Base-by-base conservation (phyloP, 2,329 filamentous ascomycete species). In the Aspergillus melleus region DNA sequence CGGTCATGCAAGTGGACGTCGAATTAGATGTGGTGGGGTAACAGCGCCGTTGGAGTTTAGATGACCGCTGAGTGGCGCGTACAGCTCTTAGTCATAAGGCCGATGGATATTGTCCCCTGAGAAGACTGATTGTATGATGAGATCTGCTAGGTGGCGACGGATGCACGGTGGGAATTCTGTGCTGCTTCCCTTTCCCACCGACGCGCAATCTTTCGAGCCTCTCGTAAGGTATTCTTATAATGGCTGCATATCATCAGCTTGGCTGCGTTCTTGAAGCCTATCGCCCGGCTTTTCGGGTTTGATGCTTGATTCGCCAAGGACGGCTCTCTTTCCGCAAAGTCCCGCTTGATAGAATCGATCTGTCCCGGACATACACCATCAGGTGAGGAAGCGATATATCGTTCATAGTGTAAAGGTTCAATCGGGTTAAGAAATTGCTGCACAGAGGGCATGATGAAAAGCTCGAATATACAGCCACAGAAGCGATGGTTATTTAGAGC, bases 381-480 rank as follows among this genome's bases (percentile, higher is more conserved):
- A 49, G 49, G 49, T 14, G 32, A 57, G 32, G 49, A 57, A 19
- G 12, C n/a, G 26, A 57, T 57, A 75, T 36, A 61, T 49, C 46
- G 30, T 32, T 32, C 30, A 32, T 32, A 8, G 30, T 32, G 30
- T 32, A 32, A 32, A 32, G 30, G 30, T 11, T 32, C 5, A 4
- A 32, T 32, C 11, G 30, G 8, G 11, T 32, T 32, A 8, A 32
- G 30, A 32, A 22, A 3, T 2, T 22, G 2, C 22, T 22, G 22
- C 22, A 22, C 3, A 22, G 22, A 22, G 22, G 22, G 22, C 22
- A 22, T 22, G 22, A 22, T 22, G 22, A 22, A 3, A 22, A 22
- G 22, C 22, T 22, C 22, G 22, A 22, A 22, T 22, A 22, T 22
- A 2, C 22, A 22, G 22, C 22, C 22, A 22, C 22, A 22, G 22